Conservation (phyloP, 108 stramenopile species). For the Thalassiosira profunda region DNA sequence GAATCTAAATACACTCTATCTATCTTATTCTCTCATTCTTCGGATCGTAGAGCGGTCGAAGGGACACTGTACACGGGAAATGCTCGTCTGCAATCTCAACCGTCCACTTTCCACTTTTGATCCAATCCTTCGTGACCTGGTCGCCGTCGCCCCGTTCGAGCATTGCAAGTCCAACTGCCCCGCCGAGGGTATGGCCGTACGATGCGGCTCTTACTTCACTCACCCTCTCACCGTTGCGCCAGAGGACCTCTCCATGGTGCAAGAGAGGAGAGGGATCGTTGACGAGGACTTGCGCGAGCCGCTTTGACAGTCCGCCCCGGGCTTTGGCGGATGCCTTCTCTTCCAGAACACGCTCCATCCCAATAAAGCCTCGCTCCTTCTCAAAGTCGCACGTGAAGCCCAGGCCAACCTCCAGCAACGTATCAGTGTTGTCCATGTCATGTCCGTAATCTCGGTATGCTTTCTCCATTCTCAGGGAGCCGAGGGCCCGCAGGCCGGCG, state of each 20-base stretch:
- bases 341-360: conserved; percentile 50
- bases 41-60: conserved; percentile 75
- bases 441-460: conserved; percentile 89
- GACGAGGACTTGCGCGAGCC: conserved; percentile 57
- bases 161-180: conserved; percentile 77
- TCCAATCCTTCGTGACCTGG: too few relatives aligned
- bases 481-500: conserved; percentile 75
- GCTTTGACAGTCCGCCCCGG: conserved; percentile 46
- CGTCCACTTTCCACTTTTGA: conserved; percentile 65
- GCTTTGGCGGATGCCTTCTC: conserved; percentile 35
- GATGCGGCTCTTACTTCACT: conserved; percentile 70
- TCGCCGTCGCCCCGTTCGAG: conserved; percentile 29
- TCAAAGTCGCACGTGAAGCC: conserved; percentile 77
- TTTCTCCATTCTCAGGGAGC: conserved; percentile 77
- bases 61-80: conserved; percentile 55
- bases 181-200: conserved; percentile 72
- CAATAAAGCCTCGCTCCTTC: conserved; percentile 70
- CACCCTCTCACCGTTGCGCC: conserved; percentile 64
- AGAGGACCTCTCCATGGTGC: conserved; percentile 76
- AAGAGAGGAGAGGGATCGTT: conserved; percentile 49
- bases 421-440: conserved; percentile 86
- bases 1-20: too few relatives aligned
- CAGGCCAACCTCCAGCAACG: conserved; percentile 66
- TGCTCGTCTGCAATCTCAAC: conserved; percentile 56
- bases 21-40: conserved; percentile 42